Percentiles rank a stretch among this genome's conserved stretches.
These are phyloP conservation scores for Phytophthora boehmeriae DNA, from an alignment of 352 stramenopile species.

Conservation along the genomic window DNA sequence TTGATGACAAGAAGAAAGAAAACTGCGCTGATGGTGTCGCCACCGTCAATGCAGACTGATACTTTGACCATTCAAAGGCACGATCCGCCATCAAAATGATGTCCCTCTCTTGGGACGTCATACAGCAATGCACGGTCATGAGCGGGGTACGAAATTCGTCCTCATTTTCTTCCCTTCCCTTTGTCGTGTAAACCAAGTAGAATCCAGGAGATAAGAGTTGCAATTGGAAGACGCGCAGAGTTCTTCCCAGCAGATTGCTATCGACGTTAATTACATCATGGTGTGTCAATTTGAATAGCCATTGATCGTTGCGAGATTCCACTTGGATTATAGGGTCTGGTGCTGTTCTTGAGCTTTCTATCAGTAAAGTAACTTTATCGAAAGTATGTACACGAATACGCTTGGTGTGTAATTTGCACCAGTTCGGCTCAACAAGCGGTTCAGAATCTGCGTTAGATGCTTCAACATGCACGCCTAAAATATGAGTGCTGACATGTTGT, in stretches of 20 bases:
- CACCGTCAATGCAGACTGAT: conserved; percentile 13
- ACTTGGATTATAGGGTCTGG: conserved; percentile 21
- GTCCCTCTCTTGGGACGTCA: conserved; percentile 8
- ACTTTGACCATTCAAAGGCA: conserved; percentile 19
- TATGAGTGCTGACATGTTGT: not conserved
- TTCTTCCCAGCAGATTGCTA: not conserved
- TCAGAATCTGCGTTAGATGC: conserved; percentile 6
- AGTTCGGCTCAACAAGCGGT: conserved; percentile 13
- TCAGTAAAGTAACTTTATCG: conserved; percentile 16
- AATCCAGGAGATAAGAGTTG: conserved; percentile 21
- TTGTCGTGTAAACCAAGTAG: conserved; percentile 22
- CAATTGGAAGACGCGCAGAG: conserved; percentile 12
- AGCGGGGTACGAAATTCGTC: conserved; percentile 1
- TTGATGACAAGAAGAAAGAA: conserved; percentile 27
- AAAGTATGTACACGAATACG: conserved; percentile 20
- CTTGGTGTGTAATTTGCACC: conserved; percentile 21
- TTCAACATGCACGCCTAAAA: conserved; percentile 24
- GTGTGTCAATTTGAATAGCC: conserved; percentile 18
- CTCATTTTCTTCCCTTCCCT: conserved; percentile 3
- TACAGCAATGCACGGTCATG: conserved; percentile 20
- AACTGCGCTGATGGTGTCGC: conserved; percentile 15
- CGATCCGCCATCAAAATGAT: conserved; percentile 14
- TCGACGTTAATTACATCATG: conserved; percentile 10
- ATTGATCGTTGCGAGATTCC: conserved; percentile 15
- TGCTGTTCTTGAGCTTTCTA: conserved; percentile 15